Conservation (phyloP, 2,329 filamentous ascomycete genomes). For the Beauveria bassiana region DNA sequence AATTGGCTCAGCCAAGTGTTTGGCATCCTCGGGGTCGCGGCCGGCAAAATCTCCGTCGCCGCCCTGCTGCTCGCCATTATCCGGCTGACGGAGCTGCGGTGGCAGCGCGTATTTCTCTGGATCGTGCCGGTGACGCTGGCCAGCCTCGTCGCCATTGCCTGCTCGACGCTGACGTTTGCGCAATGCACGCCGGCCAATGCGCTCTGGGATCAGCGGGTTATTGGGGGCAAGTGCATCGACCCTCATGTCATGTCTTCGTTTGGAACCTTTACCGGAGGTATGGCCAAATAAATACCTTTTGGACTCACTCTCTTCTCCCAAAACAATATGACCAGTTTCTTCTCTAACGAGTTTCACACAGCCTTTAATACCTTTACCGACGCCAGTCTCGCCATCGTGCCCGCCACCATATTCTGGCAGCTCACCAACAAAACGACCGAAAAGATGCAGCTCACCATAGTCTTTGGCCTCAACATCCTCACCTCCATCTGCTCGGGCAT, state of each 20-base stretch:
- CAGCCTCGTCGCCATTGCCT: constrained; percentile 15
- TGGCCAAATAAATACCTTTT: not conserved
- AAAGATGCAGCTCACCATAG: constrained; percentile 53
- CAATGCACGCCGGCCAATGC: constrained; percentile 16
- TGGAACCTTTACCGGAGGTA: constrained; percentile 17
- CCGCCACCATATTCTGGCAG: constrained; percentile 48
- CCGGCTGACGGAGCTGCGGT: constrained; percentile 13
- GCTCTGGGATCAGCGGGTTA: constrained; percentile 17
- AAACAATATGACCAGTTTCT: too few species aligned
- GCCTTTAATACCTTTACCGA: constrained; percentile 19
- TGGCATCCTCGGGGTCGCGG: constrained; percentile 17
- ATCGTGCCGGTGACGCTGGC: constrained; percentile 15
- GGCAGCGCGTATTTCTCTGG: constrained; percentile 17
- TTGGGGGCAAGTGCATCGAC: constrained; percentile 14
- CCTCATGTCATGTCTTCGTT: constrained; percentile 16
- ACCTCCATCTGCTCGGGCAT: constrained; percentile 19
- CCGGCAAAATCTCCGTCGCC: constrained; percentile 17
- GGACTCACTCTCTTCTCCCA: too few species aligned
- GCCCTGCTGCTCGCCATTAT: constrained; percentile 17
- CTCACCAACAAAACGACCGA: constrained; percentile 72
- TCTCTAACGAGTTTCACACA: not conserved
- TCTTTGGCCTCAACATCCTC: constrained; percentile 19
- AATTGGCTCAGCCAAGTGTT: constrained; percentile 17
- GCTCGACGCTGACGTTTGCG: constrained; percentile 16
- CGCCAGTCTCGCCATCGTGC: constrained; percentile 17